phyloP scores from a whole-genome alignment of 768 basidiomycete genomes.

The Boletus bicolor region DNA sequence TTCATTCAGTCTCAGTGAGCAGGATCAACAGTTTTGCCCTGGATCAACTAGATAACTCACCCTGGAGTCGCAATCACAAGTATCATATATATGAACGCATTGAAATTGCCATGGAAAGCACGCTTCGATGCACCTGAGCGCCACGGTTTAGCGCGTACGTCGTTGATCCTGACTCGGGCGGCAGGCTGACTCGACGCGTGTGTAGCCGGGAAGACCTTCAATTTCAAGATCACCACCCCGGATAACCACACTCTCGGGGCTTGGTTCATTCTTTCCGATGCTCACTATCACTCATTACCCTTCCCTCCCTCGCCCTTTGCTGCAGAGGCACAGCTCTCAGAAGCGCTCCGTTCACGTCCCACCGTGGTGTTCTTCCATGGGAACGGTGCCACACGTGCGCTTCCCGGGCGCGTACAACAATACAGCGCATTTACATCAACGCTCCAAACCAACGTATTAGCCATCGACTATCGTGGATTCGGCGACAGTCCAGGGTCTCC shows the following conservation, averaged over 20 bases:
- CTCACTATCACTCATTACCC: constrained; percentile 52
- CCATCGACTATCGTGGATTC: constrained; percentile 90
- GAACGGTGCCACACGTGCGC: constrained; percentile 79
- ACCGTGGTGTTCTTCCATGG: constrained; percentile 94
- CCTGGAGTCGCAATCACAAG: constrained; percentile 33
- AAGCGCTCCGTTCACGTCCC: constrained; percentile 56
- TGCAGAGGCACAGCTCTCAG: constrained; percentile 42
- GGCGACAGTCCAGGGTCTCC: constrained; percentile 82
- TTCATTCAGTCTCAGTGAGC: constrained; percentile 68
- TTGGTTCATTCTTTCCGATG: constrained; percentile 78
- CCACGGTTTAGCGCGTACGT: constrained; percentile 79
- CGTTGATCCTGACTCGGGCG: neutral
- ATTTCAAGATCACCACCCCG: constrained; percentile 63
- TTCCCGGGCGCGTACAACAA: constrained; percentile 59
- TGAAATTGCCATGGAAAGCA: constrained; percentile 60
- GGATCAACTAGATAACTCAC: constrained; percentile 17
- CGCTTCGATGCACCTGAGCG: constrained; percentile 67
- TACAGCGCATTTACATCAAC: constrained; percentile 66
- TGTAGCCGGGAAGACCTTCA: constrained; percentile 73
- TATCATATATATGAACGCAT: constrained; percentile 60
- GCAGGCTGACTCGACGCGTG: neutral
- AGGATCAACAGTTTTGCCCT: constrained; percentile 13
- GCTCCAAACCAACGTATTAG: constrained; percentile 71
- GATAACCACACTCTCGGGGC: constrained; percentile 83
- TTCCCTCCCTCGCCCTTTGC: constrained; percentile 36